These are phyloP conservation scores for Clitopilus hobsonii DNA, from an alignment of 768 basidiomycete species.

Conservation along the genomic window DNA sequence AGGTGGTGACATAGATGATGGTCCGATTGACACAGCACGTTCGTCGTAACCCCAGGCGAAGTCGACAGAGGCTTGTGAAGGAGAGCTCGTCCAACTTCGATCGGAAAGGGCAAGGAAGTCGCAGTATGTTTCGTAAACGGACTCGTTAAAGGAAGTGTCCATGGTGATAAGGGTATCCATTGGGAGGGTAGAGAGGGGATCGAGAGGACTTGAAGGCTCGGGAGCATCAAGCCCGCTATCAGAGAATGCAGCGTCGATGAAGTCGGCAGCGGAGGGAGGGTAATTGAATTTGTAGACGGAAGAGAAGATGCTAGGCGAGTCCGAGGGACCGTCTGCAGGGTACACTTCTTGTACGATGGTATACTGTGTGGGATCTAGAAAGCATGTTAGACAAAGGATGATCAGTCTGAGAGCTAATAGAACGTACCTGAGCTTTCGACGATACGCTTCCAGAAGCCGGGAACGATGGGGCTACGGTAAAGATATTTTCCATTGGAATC, in stretches of 20 bases:
- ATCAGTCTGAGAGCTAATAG: background rate
- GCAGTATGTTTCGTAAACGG: constrained; percentile 12
- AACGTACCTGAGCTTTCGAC: constrained; percentile 48
- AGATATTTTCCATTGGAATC: constrained; percentile 31
- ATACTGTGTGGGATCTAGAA: constrained; percentile 59
- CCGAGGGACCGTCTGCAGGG: constrained; percentile 24
- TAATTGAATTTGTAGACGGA: constrained; percentile 57
- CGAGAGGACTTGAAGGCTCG: constrained; percentile 6
- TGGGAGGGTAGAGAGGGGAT: constrained; percentile 11
- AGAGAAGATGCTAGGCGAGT: constrained; percentile 40
- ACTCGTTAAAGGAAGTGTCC: constrained; percentile 10
- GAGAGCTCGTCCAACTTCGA: constrained; percentile 11
- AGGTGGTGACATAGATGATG: constrained; percentile 13
- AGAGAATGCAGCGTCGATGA: constrained; percentile 9
- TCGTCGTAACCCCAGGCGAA: constrained; percentile 9
- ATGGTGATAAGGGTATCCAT: constrained; percentile 16
- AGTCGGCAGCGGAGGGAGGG: constrained; percentile 13
- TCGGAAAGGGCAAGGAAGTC: constrained; percentile 7
- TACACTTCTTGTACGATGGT: constrained; percentile 64
- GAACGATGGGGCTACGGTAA: constrained; percentile 59
- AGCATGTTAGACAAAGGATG: constrained; percentile 6
- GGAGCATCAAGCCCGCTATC: constrained; percentile 8
- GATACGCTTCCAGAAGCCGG: constrained; percentile 61
- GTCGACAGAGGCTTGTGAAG: constrained; percentile 10
- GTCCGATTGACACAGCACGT: background rate